A percentile compares a stretch with the other conserved stretches of the same genome.
Conservation (phyloP, 1,284 basidiomycete genomes). For the Ustilago lituana region DNA sequence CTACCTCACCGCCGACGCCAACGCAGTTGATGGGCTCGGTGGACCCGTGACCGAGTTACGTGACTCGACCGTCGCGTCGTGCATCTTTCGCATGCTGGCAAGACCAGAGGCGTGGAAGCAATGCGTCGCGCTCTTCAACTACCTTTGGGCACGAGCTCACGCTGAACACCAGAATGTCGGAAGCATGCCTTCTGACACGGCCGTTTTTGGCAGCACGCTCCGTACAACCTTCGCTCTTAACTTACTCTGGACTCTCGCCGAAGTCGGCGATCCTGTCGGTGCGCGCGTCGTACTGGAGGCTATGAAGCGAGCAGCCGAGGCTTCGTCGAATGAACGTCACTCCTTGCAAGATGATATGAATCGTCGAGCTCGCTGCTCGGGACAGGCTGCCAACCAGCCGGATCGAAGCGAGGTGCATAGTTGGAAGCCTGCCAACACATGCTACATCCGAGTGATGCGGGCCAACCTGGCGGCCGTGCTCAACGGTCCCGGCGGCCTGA, state of each 20-base stretch:
- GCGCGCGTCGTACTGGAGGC: conserved; percentile 23
- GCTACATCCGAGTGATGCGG: conserved; percentile 27
- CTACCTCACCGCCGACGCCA: conserved; percentile 5
- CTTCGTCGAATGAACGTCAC: background rate
- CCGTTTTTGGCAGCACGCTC: conserved; percentile 16
- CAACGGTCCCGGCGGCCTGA: conserved; percentile 16
- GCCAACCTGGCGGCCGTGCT: conserved; percentile 13
- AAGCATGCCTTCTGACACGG: background rate
- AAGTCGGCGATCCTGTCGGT: conserved; percentile 25
- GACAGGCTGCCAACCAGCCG: background rate
- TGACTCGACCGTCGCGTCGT: background rate
- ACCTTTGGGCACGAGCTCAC: conserved; percentile 26
- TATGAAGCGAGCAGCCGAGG: conserved; percentile 23
- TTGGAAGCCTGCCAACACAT: conserved; percentile 20
- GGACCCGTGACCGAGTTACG: conserved; percentile 11
- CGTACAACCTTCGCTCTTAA: conserved; percentile 5
- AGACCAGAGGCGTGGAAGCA: background rate
- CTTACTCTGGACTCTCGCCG: conserved; percentile 11
- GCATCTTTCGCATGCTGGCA: conserved; percentile 6
- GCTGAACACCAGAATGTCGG: conserved; percentile 3
- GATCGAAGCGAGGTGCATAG: background rate
- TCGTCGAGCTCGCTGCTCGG: conserved; percentile 8
- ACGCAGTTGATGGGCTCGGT: background rate
- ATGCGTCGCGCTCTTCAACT: conserved; percentile 33
- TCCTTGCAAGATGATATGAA: background rate